These are phyloP conservation scores for Arthrobotrys pseudoclavata DNA, from an alignment of 2,329 filamentous ascomycete species.

Conservation along the genomic window DNA sequence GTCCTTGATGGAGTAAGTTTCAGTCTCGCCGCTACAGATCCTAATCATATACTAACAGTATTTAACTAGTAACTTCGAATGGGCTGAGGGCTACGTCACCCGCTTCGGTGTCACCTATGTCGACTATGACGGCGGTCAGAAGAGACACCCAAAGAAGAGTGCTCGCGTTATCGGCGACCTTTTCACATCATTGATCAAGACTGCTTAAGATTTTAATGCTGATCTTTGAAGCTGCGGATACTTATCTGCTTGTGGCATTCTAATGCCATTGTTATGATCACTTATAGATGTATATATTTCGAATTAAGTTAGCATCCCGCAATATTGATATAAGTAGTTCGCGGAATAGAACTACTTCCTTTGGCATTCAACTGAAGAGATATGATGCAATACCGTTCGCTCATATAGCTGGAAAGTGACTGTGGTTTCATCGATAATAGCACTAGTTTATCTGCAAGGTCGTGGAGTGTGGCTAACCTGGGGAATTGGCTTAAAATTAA, in stretches of 20 bases:
- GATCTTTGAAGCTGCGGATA: constrained; percentile 29
- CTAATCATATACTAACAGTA: constrained; percentile 30
- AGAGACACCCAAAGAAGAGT: constrained; percentile 86
- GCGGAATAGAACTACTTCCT: neutral
- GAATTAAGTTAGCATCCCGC: constrained; percentile 8
- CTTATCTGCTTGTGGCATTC: constrained; percentile 37
- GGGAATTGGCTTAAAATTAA: too few relatives aligned
- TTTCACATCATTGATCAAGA: constrained; percentile 79
- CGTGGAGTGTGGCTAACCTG: too few relatives aligned
- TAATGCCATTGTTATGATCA: constrained; percentile 39
- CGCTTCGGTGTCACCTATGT: constrained; percentile 87
- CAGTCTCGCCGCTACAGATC: neutral
- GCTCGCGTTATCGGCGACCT: constrained; percentile 78
- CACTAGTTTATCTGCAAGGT: too few relatives aligned
- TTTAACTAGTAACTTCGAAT: constrained; percentile 79
- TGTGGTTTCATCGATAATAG: neutral
- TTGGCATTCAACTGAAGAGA: neutral
- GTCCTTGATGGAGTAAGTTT: constrained; percentile 82
- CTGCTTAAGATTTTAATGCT: constrained; percentile 67
- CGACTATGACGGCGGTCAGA: constrained; percentile 84
- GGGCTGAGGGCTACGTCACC: constrained; percentile 91
- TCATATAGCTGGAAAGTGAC: neutral
- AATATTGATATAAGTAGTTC: constrained; percentile 12
- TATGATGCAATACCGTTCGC: neutral
- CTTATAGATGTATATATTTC: constrained; percentile 36